Evolutionary conservation across 345 rosid genomes (phyloP).

Genomic region (Toxicodendron radicans): DNA sequence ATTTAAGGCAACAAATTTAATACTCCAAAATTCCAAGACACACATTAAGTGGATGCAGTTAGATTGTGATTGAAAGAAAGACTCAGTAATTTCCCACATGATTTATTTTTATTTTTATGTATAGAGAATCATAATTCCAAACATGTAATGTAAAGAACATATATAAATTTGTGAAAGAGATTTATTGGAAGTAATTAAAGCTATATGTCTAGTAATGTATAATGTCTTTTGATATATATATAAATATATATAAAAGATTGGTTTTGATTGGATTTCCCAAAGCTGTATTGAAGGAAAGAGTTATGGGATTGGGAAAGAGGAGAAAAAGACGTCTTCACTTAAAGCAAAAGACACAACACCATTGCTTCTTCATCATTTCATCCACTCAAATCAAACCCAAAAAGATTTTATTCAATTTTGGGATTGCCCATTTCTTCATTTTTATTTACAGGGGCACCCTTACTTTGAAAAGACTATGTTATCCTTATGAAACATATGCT

Average conservation of each 20-base stretch:
- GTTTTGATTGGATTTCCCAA: conserved; percentile 38
- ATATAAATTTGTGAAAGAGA: conserved; percentile 15
- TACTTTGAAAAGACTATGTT: background rate
- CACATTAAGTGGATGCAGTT: background rate
- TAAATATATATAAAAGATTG: too few species aligned
- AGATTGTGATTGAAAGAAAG: background rate
- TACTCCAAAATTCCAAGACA: background rate
- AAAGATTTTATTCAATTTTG: background rate
- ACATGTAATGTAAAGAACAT: conserved; percentile 9
- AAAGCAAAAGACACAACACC: conserved; percentile 16
- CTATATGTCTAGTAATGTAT: conserved; percentile 9
- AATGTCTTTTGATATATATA: conserved; percentile 5
- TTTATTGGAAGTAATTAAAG: conserved; percentile 16
- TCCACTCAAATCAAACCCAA: background rate
- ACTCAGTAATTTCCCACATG: too few species aligned
- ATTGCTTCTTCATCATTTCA: conserved; percentile 5
- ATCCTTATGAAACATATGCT: background rate
- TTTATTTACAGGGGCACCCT: conserved; percentile 1
- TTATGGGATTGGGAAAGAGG: conserved; percentile 16
- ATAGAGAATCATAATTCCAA: background rate
- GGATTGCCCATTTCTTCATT: background rate
- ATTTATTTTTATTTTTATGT: too few species aligned
- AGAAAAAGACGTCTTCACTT: conserved; percentile 12
- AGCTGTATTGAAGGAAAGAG: conserved; percentile 22
- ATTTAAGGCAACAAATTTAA: background rate